Base-by-base conservation (phyloP, 352 stramenopile genomes). In the Phytophthora europaea region DNA sequence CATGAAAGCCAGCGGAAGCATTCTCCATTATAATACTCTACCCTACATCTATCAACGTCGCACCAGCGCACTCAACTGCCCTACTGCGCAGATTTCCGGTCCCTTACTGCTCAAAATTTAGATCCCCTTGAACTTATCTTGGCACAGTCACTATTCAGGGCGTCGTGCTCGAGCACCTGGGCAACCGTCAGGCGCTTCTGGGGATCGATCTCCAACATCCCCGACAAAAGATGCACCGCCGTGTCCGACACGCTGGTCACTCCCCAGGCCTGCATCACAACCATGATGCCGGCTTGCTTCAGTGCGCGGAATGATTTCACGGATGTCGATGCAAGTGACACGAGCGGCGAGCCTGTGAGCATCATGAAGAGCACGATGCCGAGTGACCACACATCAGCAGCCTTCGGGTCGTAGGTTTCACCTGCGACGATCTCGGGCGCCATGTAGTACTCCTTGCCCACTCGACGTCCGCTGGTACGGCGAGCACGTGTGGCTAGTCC, bases 301-400 rank as follows among this genome's bases (percentile, higher is more conserved):
- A 85, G 34, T 15, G 73, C 65, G 4, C 62, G 61, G 28, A 83
- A 88, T 10, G 68, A 73, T 31, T 70, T 78, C 43, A 83, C 75
- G 8, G 51, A 55, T 9, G 57, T 43, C 10, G 65, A 81, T 1
- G 76, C 81, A 9, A 85, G 59, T 4, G 78, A 64, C 43, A 84
- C 68, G 0, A 90, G 65, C 31, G 82, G 83, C 7, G 83, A 85
- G 0, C 85, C 85, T 1, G 83, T 81, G 16, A 94, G 74, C 76
- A 95, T 84, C 73, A 94, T 89, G 60, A 95, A 95, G 10, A 95
- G 66, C 78, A 95, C 87, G 38, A 95, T 81, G 60, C 88, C 88
- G 31, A 95, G 79, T 61, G 88, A 95, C 88, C 88, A 95, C 22
- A 95, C 78, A 56, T 95, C 88, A 7, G 88, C 88, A 63, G 85